Percentiles rank a stretch among this genome's conserved stretches.
Evolutionary conservation across 305 asterid species (phyloP).

Genomic region (Coffea humblotiana): DNA sequence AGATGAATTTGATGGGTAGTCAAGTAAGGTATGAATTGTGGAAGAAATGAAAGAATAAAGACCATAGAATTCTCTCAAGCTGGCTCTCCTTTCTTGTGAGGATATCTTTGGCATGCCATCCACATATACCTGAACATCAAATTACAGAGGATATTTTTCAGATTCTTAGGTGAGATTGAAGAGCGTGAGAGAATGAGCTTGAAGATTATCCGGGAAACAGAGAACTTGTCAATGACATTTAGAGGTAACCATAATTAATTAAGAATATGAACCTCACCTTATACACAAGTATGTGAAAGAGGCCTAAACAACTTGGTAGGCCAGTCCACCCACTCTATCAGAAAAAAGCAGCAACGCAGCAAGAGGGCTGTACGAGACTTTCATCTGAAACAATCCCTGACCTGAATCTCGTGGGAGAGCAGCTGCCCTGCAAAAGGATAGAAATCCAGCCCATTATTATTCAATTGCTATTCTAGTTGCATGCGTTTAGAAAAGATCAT

Average conservation of each 20-base stretch:
- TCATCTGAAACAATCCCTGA: constrained; percentile 52
- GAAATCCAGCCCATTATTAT: neutral
- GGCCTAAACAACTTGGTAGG: constrained; percentile 46
- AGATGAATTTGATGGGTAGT: neutral
- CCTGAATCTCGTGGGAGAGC: constrained; percentile 45
- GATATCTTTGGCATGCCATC: constrained; percentile 51
- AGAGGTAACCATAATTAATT: too few relatives aligned
- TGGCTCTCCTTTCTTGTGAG: constrained; percentile 58
- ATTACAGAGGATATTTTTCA: neutral
- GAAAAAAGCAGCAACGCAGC: constrained; percentile 48
- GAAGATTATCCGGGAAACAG: too few relatives aligned
- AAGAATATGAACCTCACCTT: constrained; percentile 23
- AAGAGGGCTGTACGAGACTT: constrained; percentile 47
- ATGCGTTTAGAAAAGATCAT: neutral
- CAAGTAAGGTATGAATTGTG: neutral
- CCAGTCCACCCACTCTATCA: constrained; percentile 68
- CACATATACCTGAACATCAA: constrained; percentile 40
- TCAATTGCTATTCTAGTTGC: neutral
- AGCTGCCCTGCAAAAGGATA: constrained; percentile 42
- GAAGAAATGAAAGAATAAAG: constrained; percentile 11
- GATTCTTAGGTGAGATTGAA: neutral
- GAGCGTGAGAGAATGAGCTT: neutral
- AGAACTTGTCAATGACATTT: too few relatives aligned
- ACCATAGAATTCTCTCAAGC: constrained; percentile 61
- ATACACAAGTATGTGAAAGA: constrained; percentile 59